Conservation (phyloP, 495 filamentous ascomycete genomes). For the Aspergillus avenaceus region DNA sequence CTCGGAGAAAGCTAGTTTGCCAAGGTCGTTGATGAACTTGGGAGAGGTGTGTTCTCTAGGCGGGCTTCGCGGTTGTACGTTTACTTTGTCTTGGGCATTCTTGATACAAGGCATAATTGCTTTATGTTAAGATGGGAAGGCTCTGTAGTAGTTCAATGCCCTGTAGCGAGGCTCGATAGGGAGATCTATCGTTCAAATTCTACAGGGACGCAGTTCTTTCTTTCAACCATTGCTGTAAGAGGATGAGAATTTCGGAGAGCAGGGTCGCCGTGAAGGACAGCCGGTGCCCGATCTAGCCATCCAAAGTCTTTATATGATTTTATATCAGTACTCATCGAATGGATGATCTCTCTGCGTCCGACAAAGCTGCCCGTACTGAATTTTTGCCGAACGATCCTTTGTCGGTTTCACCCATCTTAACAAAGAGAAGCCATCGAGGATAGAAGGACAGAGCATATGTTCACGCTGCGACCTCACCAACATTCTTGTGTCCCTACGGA, state of each 20-base stretch:
- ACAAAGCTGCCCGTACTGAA: conserved; percentile 9
- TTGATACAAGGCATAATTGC: too few species aligned
- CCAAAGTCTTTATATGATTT: conserved; percentile 15
- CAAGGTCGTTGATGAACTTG: too few species aligned
- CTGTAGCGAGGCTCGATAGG: too few species aligned
- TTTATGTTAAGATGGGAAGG: too few species aligned
- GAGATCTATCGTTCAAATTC: too few species aligned
- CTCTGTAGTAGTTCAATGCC: too few species aligned
- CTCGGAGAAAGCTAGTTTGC: too few species aligned
- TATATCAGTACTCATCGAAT: conserved; percentile 8
- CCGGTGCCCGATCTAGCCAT: conserved; percentile 12
- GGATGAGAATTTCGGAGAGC: conserved; percentile 3
- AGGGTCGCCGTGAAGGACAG: conserved; percentile 8
- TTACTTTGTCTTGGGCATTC: too few species aligned
- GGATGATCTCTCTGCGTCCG: conserved; percentile 7
- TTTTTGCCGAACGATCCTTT: conserved; percentile 14
- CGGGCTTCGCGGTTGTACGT: too few species aligned
- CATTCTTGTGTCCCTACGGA: conserved; percentile 10
- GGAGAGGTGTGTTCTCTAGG: too few species aligned
- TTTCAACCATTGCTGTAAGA: too few species aligned
- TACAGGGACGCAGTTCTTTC: too few species aligned
- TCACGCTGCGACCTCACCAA: conserved; percentile 7
- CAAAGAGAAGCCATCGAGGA: conserved; percentile 6
- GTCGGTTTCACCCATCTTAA: conserved; percentile 8
- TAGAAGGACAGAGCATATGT: conserved; percentile 5